Percentiles rank a stretch among this genome's conserved stretches.
Conservation (phyloP, 495 filamentous ascomycete species). For the Cercophora scortea region DNA sequence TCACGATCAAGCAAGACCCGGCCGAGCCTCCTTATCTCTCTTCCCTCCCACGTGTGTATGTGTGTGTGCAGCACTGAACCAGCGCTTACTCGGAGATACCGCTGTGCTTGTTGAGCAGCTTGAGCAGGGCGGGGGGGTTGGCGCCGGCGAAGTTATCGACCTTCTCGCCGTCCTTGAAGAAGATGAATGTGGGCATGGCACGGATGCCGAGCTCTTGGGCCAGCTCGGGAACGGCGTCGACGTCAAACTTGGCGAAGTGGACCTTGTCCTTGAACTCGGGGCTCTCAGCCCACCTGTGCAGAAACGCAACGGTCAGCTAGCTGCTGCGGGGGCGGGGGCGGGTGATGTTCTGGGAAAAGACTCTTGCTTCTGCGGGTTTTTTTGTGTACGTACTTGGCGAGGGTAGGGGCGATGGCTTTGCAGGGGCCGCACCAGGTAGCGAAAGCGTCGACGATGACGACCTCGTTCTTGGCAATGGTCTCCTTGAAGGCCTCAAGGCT, state of each 20-base stretch:
- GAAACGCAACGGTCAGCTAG: not conserved
- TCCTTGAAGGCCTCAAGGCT: slow-evolving; percentile 58
- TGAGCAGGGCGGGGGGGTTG: slow-evolving; percentile 43
- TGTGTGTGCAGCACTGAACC: too few species aligned
- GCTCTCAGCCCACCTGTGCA: slow-evolving; percentile 43
- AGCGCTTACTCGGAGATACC: too few species aligned
- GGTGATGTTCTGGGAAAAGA: not conserved
- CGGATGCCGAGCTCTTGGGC: slow-evolving; percentile 74
- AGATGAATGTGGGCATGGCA: slow-evolving; percentile 90
- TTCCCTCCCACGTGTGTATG: too few species aligned
- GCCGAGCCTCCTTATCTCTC: too few species aligned
- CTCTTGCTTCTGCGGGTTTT: too few species aligned
- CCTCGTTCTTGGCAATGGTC: slow-evolving; percentile 43
- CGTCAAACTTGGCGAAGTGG: slow-evolving; percentile 87
- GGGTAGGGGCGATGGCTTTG: slow-evolving; percentile 73
- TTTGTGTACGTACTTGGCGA: slow-evolving; percentile 42
- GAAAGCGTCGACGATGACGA: slow-evolving; percentile 79
- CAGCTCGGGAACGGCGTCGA: slow-evolving; percentile 72
- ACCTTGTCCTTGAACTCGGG: slow-evolving; percentile 38
- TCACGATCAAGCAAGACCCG: too few species aligned
- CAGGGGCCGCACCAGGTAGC: slow-evolving; percentile 94
- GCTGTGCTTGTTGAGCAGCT: slow-evolving; percentile 12
- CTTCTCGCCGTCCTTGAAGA: slow-evolving; percentile 69
- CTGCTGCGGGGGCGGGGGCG: not conserved
- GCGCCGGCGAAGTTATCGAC: slow-evolving; percentile 71